Evolutionary conservation across 371 early-diverging fungal genomes (phyloP), one percentile per base, ranked within the genome.

Genomic region (Actinomortierella ambigua): DNA sequence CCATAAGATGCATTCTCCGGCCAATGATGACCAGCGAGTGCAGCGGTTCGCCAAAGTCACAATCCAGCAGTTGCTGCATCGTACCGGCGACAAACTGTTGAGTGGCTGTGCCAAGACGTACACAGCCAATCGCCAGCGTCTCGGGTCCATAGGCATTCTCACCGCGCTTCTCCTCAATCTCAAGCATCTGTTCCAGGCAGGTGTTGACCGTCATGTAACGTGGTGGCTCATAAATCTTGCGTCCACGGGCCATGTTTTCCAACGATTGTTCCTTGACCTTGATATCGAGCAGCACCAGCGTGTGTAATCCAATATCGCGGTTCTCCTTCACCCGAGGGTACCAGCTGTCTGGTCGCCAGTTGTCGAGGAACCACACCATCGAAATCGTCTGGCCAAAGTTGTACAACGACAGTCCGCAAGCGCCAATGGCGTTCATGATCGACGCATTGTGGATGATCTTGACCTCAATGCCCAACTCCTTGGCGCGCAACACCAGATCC

Each of bases 361-460:
- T 90, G 4, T 98, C 97, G 6, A 93, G 92, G 79, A 98, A 99
- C 80, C 98, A 99, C 5, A 96, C 97, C 65, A 99, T 94, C n/a
- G 99, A 98, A 44, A 99, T 92, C 9, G 98, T 97, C 78, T 94
- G 94, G 24, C 99, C 99, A 86, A 97, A 99, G 79, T 92, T 93
- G 83, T 99, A 99, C 44, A 99, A 87, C 77, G 97, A 98, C 59
- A 99, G 85, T 11, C 99, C 99, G 63, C 95, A 96, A 61, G 93
- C 94, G 27, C 99, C 99, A 44, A 97, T 87, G 4, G 98, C 99
- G 78, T 98, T 99, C 93, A 98, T 94, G 76, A 99, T 98, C 24
- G 98, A 98, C 27, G 99, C 96, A 77, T 99, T 99, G 81, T 99
- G 99, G 55, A 99, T 93, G 20, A 92, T 86, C 52, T 90, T 84